Base-by-base conservation (phyloP, 768 basidiomycete species). In the Sporobolomyces roseus region DNA sequence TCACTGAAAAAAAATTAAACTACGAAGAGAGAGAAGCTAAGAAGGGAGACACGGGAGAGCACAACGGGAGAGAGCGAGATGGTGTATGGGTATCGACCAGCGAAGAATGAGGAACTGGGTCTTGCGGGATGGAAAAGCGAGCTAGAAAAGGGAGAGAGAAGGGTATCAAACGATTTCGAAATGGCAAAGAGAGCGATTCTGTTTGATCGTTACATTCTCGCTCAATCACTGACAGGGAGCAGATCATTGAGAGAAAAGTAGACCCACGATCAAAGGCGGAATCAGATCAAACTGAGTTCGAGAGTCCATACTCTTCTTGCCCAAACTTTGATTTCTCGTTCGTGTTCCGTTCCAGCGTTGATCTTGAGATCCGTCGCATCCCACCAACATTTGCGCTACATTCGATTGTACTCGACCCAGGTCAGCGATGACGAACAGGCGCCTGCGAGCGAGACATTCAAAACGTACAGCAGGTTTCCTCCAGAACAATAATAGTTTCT, bases 351-450 rank as follows among this genome's bases (percentile, higher is more conserved):
- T 10, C 83, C 76, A 58, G 84, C 79, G 1, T 81, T 77, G 6
- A 83, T 82, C 12, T 88, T 85, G 49, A 97, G 77, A 61, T 96
- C 90, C 25, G 93, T 83, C 16, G 94, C 94, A 75, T 99, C 96
- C 96, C 96, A 99, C 96, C 96, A 99, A 80, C 94, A 98, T 81
- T 99, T 98, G 48, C 96, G 84, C 93, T 97, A 72, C 19, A 36
- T 46, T n/a, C n/a, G n/a, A n/a, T n/a, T n/a, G n/a, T n/a, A n/a
- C n/a, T n/a, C n/a, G n/a, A n/a, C n/a, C n/a, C n/a, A n/a, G n/a
- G n/a, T n/a, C n/a, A n/a, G n/a, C n/a, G n/a, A n/a, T n/a, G n/a
- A n/a, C n/a, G n/a, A n/a, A n/a, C n/a, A n/a, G n/a, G n/a, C n/a
- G n/a, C n/a, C n/a, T n/a, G n/a, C 21, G 27, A 49, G n/a, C 64